Evolutionary conservation across 495 filamentous ascomycete genomes (phyloP), one percentile per base, ranked within the genome.

Genomic region (Penicillium coffeae): DNA sequence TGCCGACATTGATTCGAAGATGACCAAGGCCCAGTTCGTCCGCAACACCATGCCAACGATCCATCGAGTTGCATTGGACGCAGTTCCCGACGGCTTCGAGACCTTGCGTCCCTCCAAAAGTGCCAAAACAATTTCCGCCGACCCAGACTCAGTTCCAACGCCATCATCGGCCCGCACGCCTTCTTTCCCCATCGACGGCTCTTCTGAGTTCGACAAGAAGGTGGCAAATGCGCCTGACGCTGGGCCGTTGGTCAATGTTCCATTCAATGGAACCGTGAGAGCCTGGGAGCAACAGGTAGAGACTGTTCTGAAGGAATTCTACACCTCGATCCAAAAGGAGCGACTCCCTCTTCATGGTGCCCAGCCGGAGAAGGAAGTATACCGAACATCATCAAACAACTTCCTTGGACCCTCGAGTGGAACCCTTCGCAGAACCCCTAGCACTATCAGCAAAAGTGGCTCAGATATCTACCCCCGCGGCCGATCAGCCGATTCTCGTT

Each of bases 41-140:
- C 94, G 93, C 68, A 99, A 99, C 57, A 97, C 93, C 9, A 84
- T 96, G 77, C 86, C 89, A 4, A 96, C 92, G 2, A 84, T 97
- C 42, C 82, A 82, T 22, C 80, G 86, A 45, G 84, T 89, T 20
- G 81, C 88, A 33, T 69, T 76, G 27, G 89, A 94, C 48, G 78
- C 83, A 19, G 79, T 75, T 8, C 82, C 86, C 2, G 82, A 88
- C 45, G 79, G 71, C 8, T 85, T 85, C 53, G 83, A 88, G 30
- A 76, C 75, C 18, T 49, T 76, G 45, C 65, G 74, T 45, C 60
- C 78, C 30, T 59, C 66, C 54, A 61, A 73, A 58, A 58, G 76
- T 25, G 43, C 59, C 8, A 68, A 63, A 47, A 46, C 47, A 13
- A 33, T 50, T 9, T 43, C 51, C 25, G 39, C 39, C 16, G 27